phyloP scores from a whole-genome alignment of 2,329 filamentous ascomycete genomes.

The Aspergillus quadricinctus region DNA sequence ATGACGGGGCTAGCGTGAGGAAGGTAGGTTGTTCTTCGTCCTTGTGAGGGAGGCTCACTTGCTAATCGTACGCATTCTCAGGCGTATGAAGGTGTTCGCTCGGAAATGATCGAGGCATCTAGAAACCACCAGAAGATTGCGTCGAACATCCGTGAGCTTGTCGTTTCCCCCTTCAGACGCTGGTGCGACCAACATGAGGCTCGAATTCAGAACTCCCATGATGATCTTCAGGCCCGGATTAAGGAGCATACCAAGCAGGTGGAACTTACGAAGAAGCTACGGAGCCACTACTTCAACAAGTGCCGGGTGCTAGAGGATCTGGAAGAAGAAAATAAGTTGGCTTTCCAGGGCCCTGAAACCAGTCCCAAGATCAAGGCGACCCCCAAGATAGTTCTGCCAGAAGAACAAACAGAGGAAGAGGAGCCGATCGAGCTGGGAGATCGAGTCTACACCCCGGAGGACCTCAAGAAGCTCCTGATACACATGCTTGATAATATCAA shows the following conservation, averaged over 20 bases:
- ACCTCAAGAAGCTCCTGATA: constrained; percentile 82
- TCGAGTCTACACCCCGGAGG: constrained; percentile 75
- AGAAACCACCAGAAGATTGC: constrained; percentile 93
- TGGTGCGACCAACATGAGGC: constrained; percentile 96
- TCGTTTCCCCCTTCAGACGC: constrained; percentile 86
- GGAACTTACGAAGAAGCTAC: constrained; percentile 84
- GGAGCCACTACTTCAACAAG: constrained; percentile 98
- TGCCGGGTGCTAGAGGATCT: constrained; percentile 92
- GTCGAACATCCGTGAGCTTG: constrained; percentile 91
- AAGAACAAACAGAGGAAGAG: constrained; percentile 66
- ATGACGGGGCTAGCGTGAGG: constrained; percentile 91
- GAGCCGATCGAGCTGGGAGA: constrained; percentile 88
- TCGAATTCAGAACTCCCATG: constrained; percentile 88
- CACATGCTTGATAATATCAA: constrained; percentile 85
- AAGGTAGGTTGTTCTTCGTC: constrained; percentile 59
- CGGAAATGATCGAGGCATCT: constrained; percentile 86
- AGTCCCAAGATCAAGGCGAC: constrained; percentile 58
- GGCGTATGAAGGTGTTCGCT: constrained; percentile 91
- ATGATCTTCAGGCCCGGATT: constrained; percentile 84
- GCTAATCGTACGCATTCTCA: constrained; percentile 34
- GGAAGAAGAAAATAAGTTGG: constrained; percentile 97
- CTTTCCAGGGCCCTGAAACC: constrained; percentile 78
- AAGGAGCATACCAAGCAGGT: constrained; percentile 91
- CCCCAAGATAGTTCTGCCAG: constrained; percentile 79
- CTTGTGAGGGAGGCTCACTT: background rate